Conservation (phyloP, 305 asterid species). For the Plantago lanceolata region DNA sequence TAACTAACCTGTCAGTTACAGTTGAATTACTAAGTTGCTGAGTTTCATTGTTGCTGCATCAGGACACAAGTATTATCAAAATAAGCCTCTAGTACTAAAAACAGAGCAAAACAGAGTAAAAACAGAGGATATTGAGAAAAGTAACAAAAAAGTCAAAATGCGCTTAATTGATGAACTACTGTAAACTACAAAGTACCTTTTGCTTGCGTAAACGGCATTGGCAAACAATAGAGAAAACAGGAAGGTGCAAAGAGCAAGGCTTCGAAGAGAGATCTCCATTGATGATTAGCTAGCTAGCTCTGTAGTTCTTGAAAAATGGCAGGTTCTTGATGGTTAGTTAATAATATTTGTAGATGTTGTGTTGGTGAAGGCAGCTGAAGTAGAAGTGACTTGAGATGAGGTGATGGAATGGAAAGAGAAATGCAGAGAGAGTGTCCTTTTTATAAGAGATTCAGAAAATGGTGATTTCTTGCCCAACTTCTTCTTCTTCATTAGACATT, state of each 20-base stretch:
- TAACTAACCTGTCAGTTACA: slow-evolving; percentile 41
- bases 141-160: too few species aligned
- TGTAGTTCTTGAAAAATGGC: neutral
- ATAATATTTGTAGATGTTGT: neutral
- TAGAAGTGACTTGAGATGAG: neutral
- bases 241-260: neutral
- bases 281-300: neutral
- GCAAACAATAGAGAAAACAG: neutral
- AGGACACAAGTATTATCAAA: neutral
- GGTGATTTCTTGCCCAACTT: neutral
- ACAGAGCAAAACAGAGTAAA: neutral
- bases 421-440: neutral
- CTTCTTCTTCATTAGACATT: neutral
- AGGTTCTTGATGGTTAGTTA: neutral
- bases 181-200: neutral
- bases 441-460: slow-evolving; percentile 4
- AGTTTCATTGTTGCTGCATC: slow-evolving; percentile 36
- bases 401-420: neutral
- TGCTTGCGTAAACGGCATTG: neutral
- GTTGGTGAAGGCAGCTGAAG: neutral
- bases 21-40: slow-evolving; percentile 38
- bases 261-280: slow-evolving; percentile 6
- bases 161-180: neutral
- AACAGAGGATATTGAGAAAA: too few species aligned
- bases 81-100: neutral